Conservation (phyloP, 768 basidiomycete genomes). For the Russula olivacea region DNA sequence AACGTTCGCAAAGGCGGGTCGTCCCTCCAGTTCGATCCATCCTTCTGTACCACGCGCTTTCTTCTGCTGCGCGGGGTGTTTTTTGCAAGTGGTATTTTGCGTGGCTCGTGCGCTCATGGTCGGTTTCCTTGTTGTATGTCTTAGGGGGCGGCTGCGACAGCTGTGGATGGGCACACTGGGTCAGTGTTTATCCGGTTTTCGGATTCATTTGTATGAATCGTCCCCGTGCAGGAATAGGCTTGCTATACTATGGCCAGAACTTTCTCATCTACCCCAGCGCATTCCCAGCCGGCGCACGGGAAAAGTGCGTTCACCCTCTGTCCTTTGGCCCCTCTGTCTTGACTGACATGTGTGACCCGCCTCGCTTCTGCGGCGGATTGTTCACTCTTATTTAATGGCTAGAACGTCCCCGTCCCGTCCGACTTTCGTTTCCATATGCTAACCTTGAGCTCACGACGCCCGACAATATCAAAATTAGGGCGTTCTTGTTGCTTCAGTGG, state of each 20-base stretch:
- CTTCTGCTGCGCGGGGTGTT: neutral
- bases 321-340: neutral
- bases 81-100: too few species aligned
- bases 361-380: neutral
- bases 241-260: slow-evolving; percentile 83
- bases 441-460: slow-evolving; percentile 65
- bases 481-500: slow-evolving; percentile 69
- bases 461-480: slow-evolving; percentile 65
- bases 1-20: too few species aligned
- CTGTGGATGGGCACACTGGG: slow-evolving; percentile 37
- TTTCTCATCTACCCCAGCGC: slow-evolving; percentile 88
- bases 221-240: slow-evolving; percentile 50
- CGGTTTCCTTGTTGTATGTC: neutral
- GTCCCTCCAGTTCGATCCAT: too few species aligned
- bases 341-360: neutral
- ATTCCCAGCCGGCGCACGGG: slow-evolving; percentile 73
- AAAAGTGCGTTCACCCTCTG: slow-evolving; percentile 40
- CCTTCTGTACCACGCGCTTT: neutral
- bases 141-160: slow-evolving; percentile 36
- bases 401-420: slow-evolving; percentile 69
- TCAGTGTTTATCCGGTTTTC: slow-evolving; percentile 22
- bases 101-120: neutral
- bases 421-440: slow-evolving; percentile 71
- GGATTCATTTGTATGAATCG: neutral
- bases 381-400: slow-evolving; percentile 3